Conservation (phyloP, 768 basidiomycete species). For the Calocybe cyanea region DNA sequence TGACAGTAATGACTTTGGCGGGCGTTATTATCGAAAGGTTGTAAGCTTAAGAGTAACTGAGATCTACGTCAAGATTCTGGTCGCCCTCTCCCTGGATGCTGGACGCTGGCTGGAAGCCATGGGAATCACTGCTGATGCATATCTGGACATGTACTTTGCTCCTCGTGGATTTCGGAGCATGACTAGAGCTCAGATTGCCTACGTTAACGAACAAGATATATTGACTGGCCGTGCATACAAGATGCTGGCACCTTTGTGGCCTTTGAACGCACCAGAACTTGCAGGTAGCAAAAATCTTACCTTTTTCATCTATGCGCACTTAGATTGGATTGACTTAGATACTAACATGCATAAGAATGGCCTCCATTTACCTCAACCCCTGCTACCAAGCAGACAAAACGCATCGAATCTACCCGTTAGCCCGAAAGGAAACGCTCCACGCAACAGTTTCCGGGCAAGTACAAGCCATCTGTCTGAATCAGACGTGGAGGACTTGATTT, state of each 20-base stretch:
- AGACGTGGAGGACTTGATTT: constrained; percentile 57
- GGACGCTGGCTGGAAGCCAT: constrained; percentile 69
- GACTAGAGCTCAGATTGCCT: constrained; percentile 55
- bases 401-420: neutral
- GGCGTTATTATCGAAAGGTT: constrained; percentile 60
- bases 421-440: neutral
- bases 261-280: constrained; percentile 9
- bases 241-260: constrained; percentile 36
- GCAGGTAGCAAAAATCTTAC: constrained; percentile 11
- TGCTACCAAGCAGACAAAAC: constrained; percentile 13
- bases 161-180: constrained; percentile 51
- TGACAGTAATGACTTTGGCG: constrained; percentile 74
- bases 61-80: constrained; percentile 46
- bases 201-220: constrained; percentile 67
- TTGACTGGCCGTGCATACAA: constrained; percentile 58
- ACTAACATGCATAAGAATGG: constrained; percentile 38
- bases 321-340: constrained; percentile 12
- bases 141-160: constrained; percentile 67
- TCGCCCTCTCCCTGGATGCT: constrained; percentile 33
- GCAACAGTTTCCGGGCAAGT: constrained; percentile 12
- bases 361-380: constrained; percentile 42
- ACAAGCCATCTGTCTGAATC: constrained; percentile 51
- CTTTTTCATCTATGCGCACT: neutral
- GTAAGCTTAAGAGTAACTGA: constrained; percentile 56
- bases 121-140: constrained; percentile 45